These are phyloP conservation scores for Lumnitzera littorea DNA, from an alignment of 345 rosid species.

Conservation along the genomic window DNA sequence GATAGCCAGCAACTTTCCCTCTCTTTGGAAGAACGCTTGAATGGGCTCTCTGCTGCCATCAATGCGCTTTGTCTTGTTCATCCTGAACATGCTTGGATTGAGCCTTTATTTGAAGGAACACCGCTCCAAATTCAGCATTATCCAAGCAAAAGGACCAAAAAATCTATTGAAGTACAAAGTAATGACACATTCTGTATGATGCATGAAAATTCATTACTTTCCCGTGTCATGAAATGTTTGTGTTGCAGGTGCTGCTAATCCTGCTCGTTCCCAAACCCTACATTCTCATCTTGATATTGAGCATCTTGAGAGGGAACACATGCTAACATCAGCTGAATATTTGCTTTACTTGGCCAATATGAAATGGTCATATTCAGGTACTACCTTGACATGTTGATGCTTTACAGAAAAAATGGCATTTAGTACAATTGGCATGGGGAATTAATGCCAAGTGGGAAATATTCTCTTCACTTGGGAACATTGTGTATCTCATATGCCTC, in stretches of 20 bases:
- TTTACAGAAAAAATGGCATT: neutral
- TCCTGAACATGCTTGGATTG: slow-evolving; percentile 87
- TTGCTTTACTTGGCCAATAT: slow-evolving; percentile 62
- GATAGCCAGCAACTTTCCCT: slow-evolving; percentile 49
- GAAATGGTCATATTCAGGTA: slow-evolving; percentile 68
- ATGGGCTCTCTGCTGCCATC: slow-evolving; percentile 84
- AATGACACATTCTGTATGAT: slow-evolving; percentile 11
- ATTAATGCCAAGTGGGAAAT: too few species aligned
- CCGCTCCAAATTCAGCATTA: slow-evolving; percentile 27
- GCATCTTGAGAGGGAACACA: slow-evolving; percentile 69
- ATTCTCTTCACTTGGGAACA: too few species aligned
- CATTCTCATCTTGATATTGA: slow-evolving; percentile 51
- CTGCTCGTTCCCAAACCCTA: slow-evolving; percentile 27
- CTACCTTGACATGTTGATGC: neutral
- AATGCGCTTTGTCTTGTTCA: slow-evolving; percentile 81
- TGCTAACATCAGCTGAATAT: slow-evolving; percentile 77
- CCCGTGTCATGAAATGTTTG: neutral
- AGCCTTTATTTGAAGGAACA: slow-evolving; percentile 41
- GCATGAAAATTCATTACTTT: slow-evolving; percentile 3
- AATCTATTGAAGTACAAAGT: slow-evolving; percentile 43
- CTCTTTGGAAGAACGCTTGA: slow-evolving; percentile 73
- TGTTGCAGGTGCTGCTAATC: slow-evolving; percentile 34
- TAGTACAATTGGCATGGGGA: too few species aligned
- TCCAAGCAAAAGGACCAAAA: slow-evolving; percentile 78
- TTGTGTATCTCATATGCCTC: too few species aligned